phyloP scores from a whole-genome alignment of 106 monocot genomes.

The Platanthera zijinensis region DNA sequence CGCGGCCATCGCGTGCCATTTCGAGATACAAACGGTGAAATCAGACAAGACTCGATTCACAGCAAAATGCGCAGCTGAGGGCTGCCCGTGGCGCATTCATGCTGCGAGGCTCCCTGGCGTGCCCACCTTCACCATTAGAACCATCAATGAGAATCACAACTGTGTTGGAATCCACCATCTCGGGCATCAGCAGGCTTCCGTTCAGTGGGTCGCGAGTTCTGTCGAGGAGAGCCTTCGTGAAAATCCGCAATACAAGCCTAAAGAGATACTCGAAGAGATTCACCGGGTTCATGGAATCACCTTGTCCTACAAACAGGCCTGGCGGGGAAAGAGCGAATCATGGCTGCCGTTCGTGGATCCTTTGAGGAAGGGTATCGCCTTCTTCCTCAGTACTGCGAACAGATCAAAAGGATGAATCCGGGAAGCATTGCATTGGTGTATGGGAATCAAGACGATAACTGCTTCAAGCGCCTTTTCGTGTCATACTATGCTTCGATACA shows the following conservation, averaged over 20 bases:
- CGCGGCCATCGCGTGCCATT: slow-evolving; percentile 90
- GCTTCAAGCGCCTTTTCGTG: slow-evolving; percentile 73
- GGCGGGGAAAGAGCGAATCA: slow-evolving; percentile 96
- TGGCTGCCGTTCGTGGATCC: slow-evolving; percentile 87
- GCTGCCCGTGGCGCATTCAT: slow-evolving; percentile 92
- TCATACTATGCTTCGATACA: slow-evolving; percentile 87
- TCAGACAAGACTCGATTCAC: slow-evolving; percentile 96
- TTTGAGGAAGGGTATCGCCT: slow-evolving; percentile 96
- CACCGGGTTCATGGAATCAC: slow-evolving; percentile 90
- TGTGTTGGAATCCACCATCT: slow-evolving; percentile 82
- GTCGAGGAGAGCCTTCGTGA: slow-evolving; percentile 88
- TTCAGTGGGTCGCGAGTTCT: slow-evolving; percentile 93
- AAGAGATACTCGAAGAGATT: slow-evolving; percentile 96
- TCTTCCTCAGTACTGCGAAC: slow-evolving; percentile 84
- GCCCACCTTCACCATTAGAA: slow-evolving; percentile 87
- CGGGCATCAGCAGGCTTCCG: slow-evolving; percentile 94
- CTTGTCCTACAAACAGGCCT: slow-evolving; percentile 93
- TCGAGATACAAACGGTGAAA: slow-evolving; percentile 96
- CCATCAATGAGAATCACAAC: slow-evolving; percentile 70
- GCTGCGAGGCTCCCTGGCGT: slow-evolving; percentile 94
- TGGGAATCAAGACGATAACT: slow-evolving; percentile 77
- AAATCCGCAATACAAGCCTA: slow-evolving; percentile 93
- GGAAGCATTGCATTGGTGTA: slow-evolving; percentile 79
- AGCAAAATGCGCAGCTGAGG: slow-evolving; percentile 80
- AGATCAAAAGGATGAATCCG: slow-evolving; percentile 71